A percentile compares a stretch with the other conserved stretches of the same genome.
These are phyloP conservation scores for Xylaria sp. DNA, from an alignment of 2,329 filamentous ascomycete species.

Conservation along the genomic window DNA sequence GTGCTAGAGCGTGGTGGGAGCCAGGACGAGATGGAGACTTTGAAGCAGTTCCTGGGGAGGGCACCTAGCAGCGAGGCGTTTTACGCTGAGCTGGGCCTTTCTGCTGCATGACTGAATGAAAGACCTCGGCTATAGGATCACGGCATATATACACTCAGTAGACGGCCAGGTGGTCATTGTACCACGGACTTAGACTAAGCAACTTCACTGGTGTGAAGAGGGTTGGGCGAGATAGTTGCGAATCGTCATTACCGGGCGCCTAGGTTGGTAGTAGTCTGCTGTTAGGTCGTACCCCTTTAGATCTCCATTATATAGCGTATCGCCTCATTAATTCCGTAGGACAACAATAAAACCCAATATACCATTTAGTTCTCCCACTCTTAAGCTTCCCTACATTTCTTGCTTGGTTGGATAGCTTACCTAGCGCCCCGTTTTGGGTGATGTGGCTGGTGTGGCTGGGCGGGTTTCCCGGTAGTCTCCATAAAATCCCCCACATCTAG, in stretches of 20 bases:
- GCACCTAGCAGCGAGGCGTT: conserved; percentile 83
- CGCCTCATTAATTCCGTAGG: neutral
- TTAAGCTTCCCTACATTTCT: neutral
- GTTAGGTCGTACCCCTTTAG: neutral
- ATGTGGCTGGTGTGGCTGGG: conserved; percentile 17
- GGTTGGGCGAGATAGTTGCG: neutral
- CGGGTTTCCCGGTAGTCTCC: neutral
- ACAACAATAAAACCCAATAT: neutral
- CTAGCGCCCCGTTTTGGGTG: neutral
- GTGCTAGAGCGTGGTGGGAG: conserved; percentile 82
- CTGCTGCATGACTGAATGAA: conserved; percentile 35
- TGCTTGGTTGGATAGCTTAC: neutral
- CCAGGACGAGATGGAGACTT: conserved; percentile 82
- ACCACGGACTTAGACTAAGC: neutral
- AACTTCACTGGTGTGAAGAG: neutral
- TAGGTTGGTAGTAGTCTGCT: neutral
- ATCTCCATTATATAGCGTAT: neutral
- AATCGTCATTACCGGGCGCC: neutral
- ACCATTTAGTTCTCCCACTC: neutral
- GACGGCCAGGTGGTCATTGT: conserved; percentile 5
- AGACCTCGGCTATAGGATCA: conserved; percentile 29
- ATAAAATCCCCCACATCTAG: conserved; percentile 22
- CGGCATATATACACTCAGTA: conserved; percentile 21
- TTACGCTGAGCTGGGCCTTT: conserved; percentile 77
- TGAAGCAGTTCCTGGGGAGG: conserved; percentile 81